Evolutionary conservation across 192 early-diverging fungal genomes (phyloP), one percentile per base, ranked within the genome.

Genomic region (Chytriomyces sp.): DNA sequence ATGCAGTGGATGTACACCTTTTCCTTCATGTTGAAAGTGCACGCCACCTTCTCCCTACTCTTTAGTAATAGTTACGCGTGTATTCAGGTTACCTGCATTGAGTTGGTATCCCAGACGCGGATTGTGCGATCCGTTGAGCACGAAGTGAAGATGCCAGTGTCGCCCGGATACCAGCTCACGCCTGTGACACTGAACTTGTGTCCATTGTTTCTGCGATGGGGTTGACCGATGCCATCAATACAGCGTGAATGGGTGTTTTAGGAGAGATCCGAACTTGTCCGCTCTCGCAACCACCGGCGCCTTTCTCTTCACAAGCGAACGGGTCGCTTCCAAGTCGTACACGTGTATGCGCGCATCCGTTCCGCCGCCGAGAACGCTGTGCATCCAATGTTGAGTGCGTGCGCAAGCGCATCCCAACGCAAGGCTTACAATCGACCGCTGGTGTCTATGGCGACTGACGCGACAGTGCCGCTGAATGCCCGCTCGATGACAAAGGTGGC

Each of bases 141-240:
- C 1, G 88, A 90, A 0, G 89, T 88, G 76, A 95, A 95, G 81
- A 95, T 84, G 38, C 93, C 94, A 17, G 86, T 89, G 77, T 95
- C 93, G 49, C 87, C 82, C 3, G 92, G 89, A 72, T 91, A 95
- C 95, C 95, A 97, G 3, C 80, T 76, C 0, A 93, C 81, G 41
- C 81, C 81, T 4, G 93, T 88, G 3, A 96, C 81, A 5, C 84
- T 82, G 61, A 85, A 89, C 34, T 78, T 69, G 78, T 96, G 93
- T 3, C 87, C 82, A 4, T 53, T 39, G 1, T 68, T 74, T 39
- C 79, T 65, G 3, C 22, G 5, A 26, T 49, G 8, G 40, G 19
- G 36, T 31, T 59, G 14, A 40, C 31, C 14, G 32, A 14, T n/a
- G n/a, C n/a, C n/a, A 39, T 28, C 19, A 44, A 73, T 17, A 74